Conservation (phyloP, 345 rosid species). For the rapeseed (Brassica napus) region DNA sequence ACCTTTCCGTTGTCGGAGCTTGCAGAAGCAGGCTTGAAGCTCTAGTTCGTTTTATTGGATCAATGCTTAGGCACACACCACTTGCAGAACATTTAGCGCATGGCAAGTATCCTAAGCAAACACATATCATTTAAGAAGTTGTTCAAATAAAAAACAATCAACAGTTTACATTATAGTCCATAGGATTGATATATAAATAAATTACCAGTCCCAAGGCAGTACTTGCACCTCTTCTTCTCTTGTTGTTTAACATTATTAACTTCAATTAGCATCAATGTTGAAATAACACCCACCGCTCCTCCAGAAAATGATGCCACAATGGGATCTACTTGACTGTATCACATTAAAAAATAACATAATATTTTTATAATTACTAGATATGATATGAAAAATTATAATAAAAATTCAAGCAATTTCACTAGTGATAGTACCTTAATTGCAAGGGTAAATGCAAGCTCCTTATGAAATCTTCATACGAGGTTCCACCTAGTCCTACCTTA, state of each 20-base stretch:
- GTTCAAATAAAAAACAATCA: neutral
- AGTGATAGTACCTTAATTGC: constrained; percentile 70
- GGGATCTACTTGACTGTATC: constrained; percentile 91
- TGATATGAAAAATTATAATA: too few species aligned
- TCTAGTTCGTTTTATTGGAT: constrained; percentile 55
- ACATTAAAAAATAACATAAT: neutral
- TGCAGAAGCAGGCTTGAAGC: constrained; percentile 52
- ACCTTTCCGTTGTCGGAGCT: constrained; percentile 64
- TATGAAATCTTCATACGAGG: constrained; percentile 94
- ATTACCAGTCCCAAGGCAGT: constrained; percentile 89
- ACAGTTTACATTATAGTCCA: constrained; percentile 7
- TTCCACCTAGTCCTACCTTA: constrained; percentile 85
- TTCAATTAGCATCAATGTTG: constrained; percentile 94
- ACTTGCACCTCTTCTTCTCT: constrained; percentile 93
- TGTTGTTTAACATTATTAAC: constrained; percentile 86
- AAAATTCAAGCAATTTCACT: constrained; percentile 3
- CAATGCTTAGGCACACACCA: constrained; percentile 64
- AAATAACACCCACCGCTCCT: constrained; percentile 94
- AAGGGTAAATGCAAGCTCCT: constrained; percentile 74
- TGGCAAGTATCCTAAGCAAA: constrained; percentile 77
- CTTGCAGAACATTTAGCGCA: constrained; percentile 91
- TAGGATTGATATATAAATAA: neutral
- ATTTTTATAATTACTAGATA: too few species aligned
- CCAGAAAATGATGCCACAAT: constrained; percentile 97
- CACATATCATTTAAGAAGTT: constrained; percentile 5